Evolutionary conservation across 2,329 filamentous ascomycete genomes (phyloP), one percentile per base, ranked within the genome.

Genomic region (Claviceps digitariae): DNA sequence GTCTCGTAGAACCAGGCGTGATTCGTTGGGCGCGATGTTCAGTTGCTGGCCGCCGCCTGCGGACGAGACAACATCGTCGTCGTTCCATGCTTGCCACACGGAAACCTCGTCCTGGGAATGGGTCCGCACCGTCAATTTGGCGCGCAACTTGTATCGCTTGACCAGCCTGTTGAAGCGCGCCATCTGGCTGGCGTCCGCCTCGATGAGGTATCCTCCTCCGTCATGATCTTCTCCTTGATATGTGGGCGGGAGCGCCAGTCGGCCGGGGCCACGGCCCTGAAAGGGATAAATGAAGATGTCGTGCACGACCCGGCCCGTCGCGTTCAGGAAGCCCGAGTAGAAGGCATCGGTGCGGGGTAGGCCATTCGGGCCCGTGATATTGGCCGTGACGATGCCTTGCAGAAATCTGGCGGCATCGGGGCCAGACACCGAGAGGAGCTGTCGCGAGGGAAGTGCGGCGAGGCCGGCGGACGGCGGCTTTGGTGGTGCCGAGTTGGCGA

Each of bases 231-330:
- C 62, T 25, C 61, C 62, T n/a, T 61, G 60, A 13, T 61, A 60
- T 4, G 51, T 57, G 29, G 27, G 27, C 27, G 61, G 55, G 17
- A 59, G 52, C 13, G 60, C 62, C 6, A 59, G 59, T 48, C 55
- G 62, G 52, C 58, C 60, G 47, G n/a, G n/a, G n/a, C n/a, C n/a
- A n/a, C n/a, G n/a, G n/a, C n/a, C n/a, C n/a, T 21, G 54, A 57
- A 79, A 71, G 0, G 83, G 84, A 73, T 95, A 96, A 48, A 98
- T 75, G 67, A 97, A 95, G 51, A 90, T 86, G 70, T 98, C 93
- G 71, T 91, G 81, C 45, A 96, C 73, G 10, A 98, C 78, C 54
- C 90, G 81, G 44, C 93, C 93, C 56, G 82, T 81, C 8, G 91
- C 88, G 59, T 86, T 95, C 44, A 98, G 75, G 63, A 98, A 95